Evolutionary conservation across 345 rosid species (phyloP).

Genomic region (Aquilaria sinensis): DNA sequence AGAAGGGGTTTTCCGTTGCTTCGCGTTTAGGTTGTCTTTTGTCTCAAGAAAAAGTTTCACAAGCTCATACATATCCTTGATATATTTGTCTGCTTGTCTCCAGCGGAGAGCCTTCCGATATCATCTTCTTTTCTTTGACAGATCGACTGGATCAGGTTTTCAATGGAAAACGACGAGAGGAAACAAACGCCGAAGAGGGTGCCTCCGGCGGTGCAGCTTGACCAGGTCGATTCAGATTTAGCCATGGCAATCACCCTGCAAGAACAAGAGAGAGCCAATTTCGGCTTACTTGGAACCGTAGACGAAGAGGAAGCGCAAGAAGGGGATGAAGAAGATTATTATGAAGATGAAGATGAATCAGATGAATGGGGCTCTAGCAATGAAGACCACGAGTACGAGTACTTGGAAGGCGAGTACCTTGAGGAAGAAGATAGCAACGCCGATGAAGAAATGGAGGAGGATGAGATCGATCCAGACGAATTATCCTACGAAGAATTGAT

Average conservation of each 20-base stretch:
- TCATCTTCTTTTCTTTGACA: neutral
- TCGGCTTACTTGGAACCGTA: too few species aligned
- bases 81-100: neutral
- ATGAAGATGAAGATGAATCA: slow-evolving; percentile 9
- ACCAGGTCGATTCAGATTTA: slow-evolving; percentile 35
- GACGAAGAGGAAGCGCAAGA: slow-evolving; percentile 37
- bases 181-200: slow-evolving; percentile 24
- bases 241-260: slow-evolving; percentile 32
- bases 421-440: slow-evolving; percentile 38
- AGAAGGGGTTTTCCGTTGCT: slow-evolving; percentile 18
- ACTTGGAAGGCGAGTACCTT: slow-evolving; percentile 31
- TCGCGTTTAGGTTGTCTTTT: slow-evolving; percentile 24
- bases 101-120: neutral
- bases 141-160: neutral
- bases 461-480: slow-evolving; percentile 65
- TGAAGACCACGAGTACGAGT: slow-evolving; percentile 31
- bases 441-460: slow-evolving; percentile 36
- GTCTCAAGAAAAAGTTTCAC: slow-evolving; percentile 18
- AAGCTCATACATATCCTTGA: neutral
- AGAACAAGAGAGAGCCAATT: slow-evolving; percentile 22
- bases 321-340: slow-evolving; percentile 12
- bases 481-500: slow-evolving; percentile 67
- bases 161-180: slow-evolving; percentile 21
- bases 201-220: slow-evolving; percentile 2
- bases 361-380: slow-evolving; percentile 4